Base-by-base conservation (phyloP, 1,139 yeast species). In the Diutina rugosa region DNA sequence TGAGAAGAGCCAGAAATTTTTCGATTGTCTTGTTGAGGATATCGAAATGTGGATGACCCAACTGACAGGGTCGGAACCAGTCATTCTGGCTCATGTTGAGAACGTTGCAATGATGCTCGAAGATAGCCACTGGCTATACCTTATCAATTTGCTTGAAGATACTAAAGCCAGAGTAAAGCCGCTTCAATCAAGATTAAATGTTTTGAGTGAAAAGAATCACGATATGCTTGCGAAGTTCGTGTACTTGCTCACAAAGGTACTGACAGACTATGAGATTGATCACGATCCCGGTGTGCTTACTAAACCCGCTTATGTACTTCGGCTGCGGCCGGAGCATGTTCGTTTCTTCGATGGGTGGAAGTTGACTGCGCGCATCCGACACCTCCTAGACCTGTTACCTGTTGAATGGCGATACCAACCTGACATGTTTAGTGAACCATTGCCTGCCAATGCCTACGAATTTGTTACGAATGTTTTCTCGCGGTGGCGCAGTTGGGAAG, bases 401-500 rank as follows among this genome's bases (percentile, higher is more conserved):
- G 58, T 61, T 0, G 69, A 70, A 16, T 49, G 53, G 53, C 41
- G 53, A 8, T 32, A 49, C 21, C 53, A 49, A 32, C 54, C 54
- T 6, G 35, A 38, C 14, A 28, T 29, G 30, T 26, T 51, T 3
- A 29, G 30, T 26, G 18, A 21, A 12, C 35, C 21, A 5, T 26
- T 38, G 9, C 86, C 89, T 0, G 64, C 61, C 0, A 73, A 76
- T 62, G 88, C 90, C 0, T 74, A 76, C 59, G 72, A 73, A 10
- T 78, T 76, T 29, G 87, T 87, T 2, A 68, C 80, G 52, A 72
- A 75, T 3, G 74, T 84, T 0, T 89, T 90, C 64, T 74, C 84
- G 0, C 74, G 78, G n/a, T 91, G 98, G 97, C 80, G 97, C 73
- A 81, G 84, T 58, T 93, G 98, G 98, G 98, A 91, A 62, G 82